phyloP scores from a whole-genome alignment of 2,329 filamentous ascomycete species.

The Lachnellula willkommii region DNA sequence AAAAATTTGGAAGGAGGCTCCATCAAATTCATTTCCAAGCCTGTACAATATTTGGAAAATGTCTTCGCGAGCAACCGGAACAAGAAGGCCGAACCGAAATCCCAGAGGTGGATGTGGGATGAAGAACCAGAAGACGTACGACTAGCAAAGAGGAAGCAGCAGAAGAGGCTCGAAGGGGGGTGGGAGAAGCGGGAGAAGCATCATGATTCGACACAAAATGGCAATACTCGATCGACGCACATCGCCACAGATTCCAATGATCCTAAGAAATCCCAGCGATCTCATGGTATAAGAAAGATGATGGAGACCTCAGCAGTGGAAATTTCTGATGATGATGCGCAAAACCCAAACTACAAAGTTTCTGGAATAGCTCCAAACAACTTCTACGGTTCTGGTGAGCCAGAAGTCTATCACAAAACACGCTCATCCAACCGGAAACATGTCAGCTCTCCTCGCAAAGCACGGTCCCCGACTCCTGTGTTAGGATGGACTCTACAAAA shows the following conservation, averaged over 20 bases:
- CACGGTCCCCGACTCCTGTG: constrained; percentile 20
- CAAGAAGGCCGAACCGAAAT: background rate
- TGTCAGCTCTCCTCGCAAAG: background rate
- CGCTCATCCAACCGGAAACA: constrained; percentile 11
- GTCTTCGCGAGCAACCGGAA: background rate
- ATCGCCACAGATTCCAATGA: background rate
- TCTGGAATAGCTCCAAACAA: background rate
- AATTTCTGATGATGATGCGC: background rate
- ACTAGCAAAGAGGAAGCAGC: background rate
- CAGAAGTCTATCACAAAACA: background rate
- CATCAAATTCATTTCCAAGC: background rate
- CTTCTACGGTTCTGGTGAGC: constrained; percentile 1
- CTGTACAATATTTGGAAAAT: background rate
- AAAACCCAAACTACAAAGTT: background rate
- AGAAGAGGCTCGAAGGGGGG: background rate
- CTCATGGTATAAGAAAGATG: background rate
- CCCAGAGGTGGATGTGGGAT: background rate
- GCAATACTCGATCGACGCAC: background rate
- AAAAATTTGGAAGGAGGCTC: background rate
- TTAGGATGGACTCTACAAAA: constrained; percentile 47
- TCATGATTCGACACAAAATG: background rate
- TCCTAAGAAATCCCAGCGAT: background rate
- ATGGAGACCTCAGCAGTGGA: background rate
- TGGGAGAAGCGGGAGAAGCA: background rate
- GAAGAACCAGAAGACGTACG: constrained; percentile 6